phyloP scores from a whole-genome alignment of 1,139 yeast genomes.

The Pichia sp. region DNA sequence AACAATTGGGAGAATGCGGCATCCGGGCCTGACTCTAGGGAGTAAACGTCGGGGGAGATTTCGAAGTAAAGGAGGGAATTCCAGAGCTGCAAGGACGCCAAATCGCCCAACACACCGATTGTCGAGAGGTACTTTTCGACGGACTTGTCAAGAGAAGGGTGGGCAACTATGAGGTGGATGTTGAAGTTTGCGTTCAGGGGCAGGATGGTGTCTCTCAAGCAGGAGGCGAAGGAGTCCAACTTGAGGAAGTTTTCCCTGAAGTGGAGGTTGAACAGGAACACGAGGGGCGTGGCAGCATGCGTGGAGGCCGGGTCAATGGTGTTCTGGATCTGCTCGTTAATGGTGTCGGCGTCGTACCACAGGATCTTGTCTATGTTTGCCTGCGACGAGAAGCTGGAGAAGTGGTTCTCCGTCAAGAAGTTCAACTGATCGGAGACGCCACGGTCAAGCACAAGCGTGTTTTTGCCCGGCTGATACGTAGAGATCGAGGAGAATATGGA shows the following conservation, averaged over 20 bases:
- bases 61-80: conserved; percentile 19
- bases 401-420: conserved; percentile 13
- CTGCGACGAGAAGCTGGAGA: conserved; percentile 10
- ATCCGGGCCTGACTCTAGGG: conserved; percentile 22
- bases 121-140: conserved; percentile 33
- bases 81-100: conserved; percentile 31
- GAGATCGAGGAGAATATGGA: conserved; percentile 21
- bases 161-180: conserved; percentile 14
- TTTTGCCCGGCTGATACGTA: neutral
- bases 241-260: neutral
- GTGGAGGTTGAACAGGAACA: conserved; percentile 10
- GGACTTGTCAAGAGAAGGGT: conserved; percentile 22
- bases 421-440: conserved; percentile 10
- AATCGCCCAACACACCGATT: conserved; percentile 40
- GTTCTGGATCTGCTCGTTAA: neutral
- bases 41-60: conserved; percentile 26
- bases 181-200: neutral
- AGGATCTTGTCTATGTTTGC: conserved; percentile 8
- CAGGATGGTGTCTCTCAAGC: neutral
- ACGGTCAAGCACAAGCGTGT: conserved; percentile 13
- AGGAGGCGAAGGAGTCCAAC: neutral
- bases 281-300: conserved; percentile 3
- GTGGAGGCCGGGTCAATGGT: neutral
- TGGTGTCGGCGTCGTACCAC: conserved; percentile 4
- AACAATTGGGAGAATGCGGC: conserved; percentile 27